Base-by-base conservation (phyloP, 768 basidiomycete genomes). In the Tulasnella sp. region DNA sequence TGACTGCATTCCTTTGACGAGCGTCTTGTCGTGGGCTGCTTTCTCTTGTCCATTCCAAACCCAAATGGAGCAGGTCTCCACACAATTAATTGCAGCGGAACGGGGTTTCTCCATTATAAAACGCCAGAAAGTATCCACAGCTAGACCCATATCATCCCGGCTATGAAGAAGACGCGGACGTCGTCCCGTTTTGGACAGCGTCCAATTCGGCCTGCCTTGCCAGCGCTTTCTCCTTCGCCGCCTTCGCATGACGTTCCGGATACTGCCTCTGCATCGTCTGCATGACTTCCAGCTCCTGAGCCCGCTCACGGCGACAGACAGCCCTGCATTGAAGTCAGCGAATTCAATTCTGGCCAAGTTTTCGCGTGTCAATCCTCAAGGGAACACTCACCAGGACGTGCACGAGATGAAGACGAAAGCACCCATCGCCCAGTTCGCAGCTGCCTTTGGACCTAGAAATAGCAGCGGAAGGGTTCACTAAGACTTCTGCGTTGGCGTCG, bases 391-490 rank as follows among this genome's bases (percentile, higher is more conserved):
- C 91, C 89, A 92, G 29, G 89, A 87, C 62, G 87, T 87, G 2
- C 88, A 69, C 3, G 91, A 89, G 44, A 92, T 83, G 26, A 88
- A 74, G 75, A 86, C 80, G 76, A 91, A 94, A 1, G 91, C 88
- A 6, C 86, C 90, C 22, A 91, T 83, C 16, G 89, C 90, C 92
- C 92, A 94, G 77, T 91, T 87, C 2, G 86, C 88, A 41, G 90
- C 91, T 42, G 86, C 83, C 72, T 90, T 83, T 0, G 87, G 83
- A 37, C 83, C 91, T 90, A 73, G 34, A 41, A 29, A 59, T 32
- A 14, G 12, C 32, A 14, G 39, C 37, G 35, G 32, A 8, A 41
- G 66, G 59, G n/a, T 17, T 59, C 47, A 70, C 16, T 22, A 1
- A 17, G n/a, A 47, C 36, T 47, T 29, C 29, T 35, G n/a, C n/a